Evolutionary conservation across 257 asterid genomes (phyloP).

Genomic region (Paulownia fortunei): DNA sequence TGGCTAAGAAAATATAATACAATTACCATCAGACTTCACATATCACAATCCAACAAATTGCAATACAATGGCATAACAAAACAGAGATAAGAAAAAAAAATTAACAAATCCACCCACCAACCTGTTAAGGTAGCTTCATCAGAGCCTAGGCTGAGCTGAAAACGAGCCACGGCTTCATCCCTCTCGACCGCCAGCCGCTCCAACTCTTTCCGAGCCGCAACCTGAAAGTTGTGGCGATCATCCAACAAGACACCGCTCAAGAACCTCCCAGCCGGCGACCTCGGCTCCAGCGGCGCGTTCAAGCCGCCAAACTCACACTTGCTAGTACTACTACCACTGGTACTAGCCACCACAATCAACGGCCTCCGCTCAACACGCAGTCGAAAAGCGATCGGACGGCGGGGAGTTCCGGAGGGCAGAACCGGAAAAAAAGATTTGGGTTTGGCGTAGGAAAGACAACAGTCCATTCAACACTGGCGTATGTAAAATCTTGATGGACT

Average conservation of each 20-base stretch:
- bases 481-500: not conserved
- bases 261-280: constrained; percentile 52
- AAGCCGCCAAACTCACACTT: constrained; percentile 50
- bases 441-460: constrained; percentile 35
- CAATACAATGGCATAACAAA: not conserved
- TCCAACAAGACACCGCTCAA: constrained; percentile 53
- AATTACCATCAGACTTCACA: too few species aligned
- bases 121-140: constrained; percentile 69
- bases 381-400: constrained; percentile 5
- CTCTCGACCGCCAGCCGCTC: constrained; percentile 49
- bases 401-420: not conserved
- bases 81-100: too few species aligned
- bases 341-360: constrained; percentile 30
- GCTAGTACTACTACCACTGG: constrained; percentile 13
- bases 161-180: constrained; percentile 50
- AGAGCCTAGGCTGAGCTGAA: constrained; percentile 49
- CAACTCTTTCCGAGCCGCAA: constrained; percentile 50
- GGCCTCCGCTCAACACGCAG: constrained; percentile 20
- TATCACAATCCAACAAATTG: not conserved
- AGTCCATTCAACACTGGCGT: constrained; percentile 69
- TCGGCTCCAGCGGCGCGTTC: constrained; percentile 63
- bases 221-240: constrained; percentile 46
- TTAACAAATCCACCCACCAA: constrained; percentile 36
- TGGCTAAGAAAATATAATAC: not conserved
- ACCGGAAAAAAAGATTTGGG: constrained; percentile 32